Evolutionary conservation across 2,329 filamentous ascomycete genomes (phyloP), one percentile per base, ranked within the genome.

Genomic region (Colletotrichum orchidophilum): DNA sequence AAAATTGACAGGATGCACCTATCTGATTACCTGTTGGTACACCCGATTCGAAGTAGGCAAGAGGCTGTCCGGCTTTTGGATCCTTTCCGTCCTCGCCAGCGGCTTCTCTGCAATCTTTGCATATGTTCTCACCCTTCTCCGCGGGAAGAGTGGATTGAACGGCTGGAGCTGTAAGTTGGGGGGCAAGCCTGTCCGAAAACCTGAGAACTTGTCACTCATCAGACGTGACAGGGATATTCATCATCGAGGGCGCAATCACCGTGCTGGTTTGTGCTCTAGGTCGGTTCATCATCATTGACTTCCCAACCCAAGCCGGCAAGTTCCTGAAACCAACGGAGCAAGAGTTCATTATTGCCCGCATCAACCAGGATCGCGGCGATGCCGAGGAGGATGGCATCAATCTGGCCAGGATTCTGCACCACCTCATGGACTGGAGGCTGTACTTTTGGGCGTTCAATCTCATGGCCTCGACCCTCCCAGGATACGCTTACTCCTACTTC

Each of bases 391-490:
- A 79, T 35, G 49, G 53, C 7, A 60, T 80, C 11, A 78, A 77
- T 1, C n/a, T 65, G 1, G 62, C 66, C 8, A 74, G 74, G 18
- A 75, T 78, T 15, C 15, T 80, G 13, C 49, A 73, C 3, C 77
- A 78, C 64, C 74, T 81, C 31, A 76, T 74, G 35, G 79, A 81
- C 70, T 81, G 80, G 79, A 79, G 80, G 63, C 62, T 80, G 2
- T 78, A 80, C 73, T 74, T 80, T 66, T 80, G 77, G 76, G 78
- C 77, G 18, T 79, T 78, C 70, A 79, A 77, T 66, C 74, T 78
- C 72, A 72, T 80, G 77, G 76, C 75, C 49, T 78, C 75, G 63
- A 79, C 75, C 33, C 74, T 75, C 57, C 76, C 78, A 0, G 76
- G 75, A 6, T 81, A 81, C 66, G 77, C 78, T 1, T 42, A 42